Evolutionary conservation across 2,329 filamentous ascomycete species (phyloP).

Genomic region (Ascomycota sp.): DNA sequence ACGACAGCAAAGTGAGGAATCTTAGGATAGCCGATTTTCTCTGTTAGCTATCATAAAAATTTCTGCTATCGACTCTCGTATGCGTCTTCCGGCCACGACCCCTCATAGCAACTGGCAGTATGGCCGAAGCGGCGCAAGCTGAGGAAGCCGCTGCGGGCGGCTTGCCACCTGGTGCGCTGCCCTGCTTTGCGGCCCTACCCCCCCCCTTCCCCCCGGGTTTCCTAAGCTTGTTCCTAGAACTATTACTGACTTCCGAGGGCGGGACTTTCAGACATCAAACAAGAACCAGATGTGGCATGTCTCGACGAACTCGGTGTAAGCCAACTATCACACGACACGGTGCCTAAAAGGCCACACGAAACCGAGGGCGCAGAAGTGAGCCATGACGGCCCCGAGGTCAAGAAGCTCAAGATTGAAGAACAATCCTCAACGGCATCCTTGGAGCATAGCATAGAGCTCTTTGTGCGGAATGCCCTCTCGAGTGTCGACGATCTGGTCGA

Average conservation of each 20-base stretch:
- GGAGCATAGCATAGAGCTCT: slow-evolving; percentile 15
- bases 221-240: no score
- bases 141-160: slow-evolving; percentile 10
- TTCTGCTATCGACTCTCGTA: background rate
- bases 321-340: slow-evolving; percentile 12
- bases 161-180: no score
- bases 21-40: background rate
- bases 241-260: no score
- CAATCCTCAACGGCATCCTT: slow-evolving; percentile 10
- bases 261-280: slow-evolving; percentile 14
- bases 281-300: slow-evolving; percentile 12
- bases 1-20: no score
- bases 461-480: slow-evolving; percentile 19
- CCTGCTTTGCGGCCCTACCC: no score
- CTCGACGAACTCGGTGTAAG: slow-evolving; percentile 14
- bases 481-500: slow-evolving; percentile 16
- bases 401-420: slow-evolving; percentile 13
- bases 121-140: slow-evolving; percentile 19
- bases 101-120: slow-evolving; percentile 11
- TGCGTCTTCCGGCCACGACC: background rate
- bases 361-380: slow-evolving; percentile 7
- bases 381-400: slow-evolving; percentile 12
- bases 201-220: no score
- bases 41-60: background rate
- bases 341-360: slow-evolving; percentile 17